A percentile compares a stretch with the other conserved stretches of the same genome.
Evolutionary conservation across 2,329 filamentous ascomycete genomes (phyloP).

Genomic region (Aspergillus caelatus): DNA sequence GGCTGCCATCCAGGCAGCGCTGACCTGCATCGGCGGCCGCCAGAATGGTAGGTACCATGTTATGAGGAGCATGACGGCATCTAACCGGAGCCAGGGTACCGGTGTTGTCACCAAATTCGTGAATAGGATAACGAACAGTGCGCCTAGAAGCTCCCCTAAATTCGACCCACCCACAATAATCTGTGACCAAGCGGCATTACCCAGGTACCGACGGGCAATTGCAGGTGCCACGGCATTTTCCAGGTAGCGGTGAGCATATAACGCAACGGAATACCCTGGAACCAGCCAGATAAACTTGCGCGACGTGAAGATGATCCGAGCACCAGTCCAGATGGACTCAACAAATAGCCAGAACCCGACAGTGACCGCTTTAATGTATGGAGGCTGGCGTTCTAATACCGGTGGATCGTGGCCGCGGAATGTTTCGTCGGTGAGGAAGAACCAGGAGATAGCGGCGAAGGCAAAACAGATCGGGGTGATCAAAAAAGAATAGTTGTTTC

Average conservation of each 20-base stretch:
- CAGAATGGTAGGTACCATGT: conserved; percentile 22
- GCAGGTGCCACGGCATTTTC: conserved; percentile 19
- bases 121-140: conserved; percentile 18
- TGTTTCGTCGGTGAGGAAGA: conserved; percentile 15
- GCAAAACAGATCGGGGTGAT: conserved; percentile 19
- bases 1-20: conserved; percentile 17
- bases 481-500: conserved; percentile 20
- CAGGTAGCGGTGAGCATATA: conserved; percentile 20
- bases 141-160: conserved; percentile 19
- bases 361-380: conserved; percentile 17
- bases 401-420: conserved; percentile 8
- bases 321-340: conserved; percentile 21
- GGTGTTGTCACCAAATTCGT: conserved; percentile 16
- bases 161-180: conserved; percentile 22
- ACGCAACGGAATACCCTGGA: conserved; percentile 17
- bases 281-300: conserved; percentile 22
- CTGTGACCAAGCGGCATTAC: conserved; percentile 21
- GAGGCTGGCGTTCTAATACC: conserved; percentile 6
- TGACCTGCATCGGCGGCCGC: conserved; percentile 9
- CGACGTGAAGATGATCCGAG: conserved; percentile 17
- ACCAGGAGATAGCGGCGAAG: conserved; percentile 14
- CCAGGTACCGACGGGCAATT: conserved; percentile 19
- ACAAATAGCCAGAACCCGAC: conserved; percentile 15
- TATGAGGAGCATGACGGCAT: conserved; percentile 18
- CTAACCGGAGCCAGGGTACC: conserved; percentile 19